Base-by-base conservation (phyloP, 768 basidiomycete species). In the Termitomyces sp. region DNA sequence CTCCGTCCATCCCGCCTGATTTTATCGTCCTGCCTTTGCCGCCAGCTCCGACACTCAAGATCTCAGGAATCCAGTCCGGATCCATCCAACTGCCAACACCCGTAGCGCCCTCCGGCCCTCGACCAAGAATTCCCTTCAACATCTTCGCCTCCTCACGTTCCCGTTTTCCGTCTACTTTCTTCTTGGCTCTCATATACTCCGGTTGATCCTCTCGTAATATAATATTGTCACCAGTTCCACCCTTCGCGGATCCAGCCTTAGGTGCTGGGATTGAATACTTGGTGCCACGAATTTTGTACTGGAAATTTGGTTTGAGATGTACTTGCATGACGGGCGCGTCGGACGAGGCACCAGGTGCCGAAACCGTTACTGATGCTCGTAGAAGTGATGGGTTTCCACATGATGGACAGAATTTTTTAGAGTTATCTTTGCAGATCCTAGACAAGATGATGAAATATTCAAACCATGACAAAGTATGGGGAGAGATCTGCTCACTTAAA, bases 351-450 rank as follows among this genome's bases (percentile, higher is more conserved):
- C 74, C 77, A 0, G 89, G 85, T 1, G 86, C 80, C 10, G 88
- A 79, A 41, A 95, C 81, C 3, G 96, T 96, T 30, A 98, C 92
- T 3, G 95, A 95, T 2, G 92, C 88, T 60, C 97, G 89, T 52
- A 97, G 72, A 14, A 99, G 80, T 1, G 96, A 91, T 0, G 94
- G 82, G 66, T 94, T 95, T 46, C 97, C 97, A 68, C 97, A 99
- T 10, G 95, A 93, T 1, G 97, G 96, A 70, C 97, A 99, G 77
- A 99, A 99, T 66, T 93, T 91, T 71, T 93, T 94, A 9, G 91
- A 88, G 23, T 86, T 79, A 73, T 99, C 95, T 76, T 95, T 97
- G 78, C 95, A 98, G 64, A 97, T 86, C 72, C 97, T 99, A 67
- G 23, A 36, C 23, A 50, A 12, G 44, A 44, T 40, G 12, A 40